phyloP scores from a whole-genome alignment of 768 basidiomycete genomes.

The Tremella mesenterica region DNA sequence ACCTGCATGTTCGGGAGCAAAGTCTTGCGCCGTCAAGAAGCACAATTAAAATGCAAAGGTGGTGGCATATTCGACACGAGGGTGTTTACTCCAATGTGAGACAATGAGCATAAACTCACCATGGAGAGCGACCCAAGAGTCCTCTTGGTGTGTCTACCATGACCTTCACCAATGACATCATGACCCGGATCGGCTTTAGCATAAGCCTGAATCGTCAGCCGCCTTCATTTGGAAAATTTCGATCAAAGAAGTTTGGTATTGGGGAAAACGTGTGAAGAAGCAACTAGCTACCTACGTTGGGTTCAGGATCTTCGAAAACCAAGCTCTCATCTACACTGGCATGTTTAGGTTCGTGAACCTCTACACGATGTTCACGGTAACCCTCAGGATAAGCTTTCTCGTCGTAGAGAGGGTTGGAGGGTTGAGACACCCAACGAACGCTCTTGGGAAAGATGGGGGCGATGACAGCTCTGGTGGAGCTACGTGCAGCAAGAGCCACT shows the following conservation, averaged over 20 bases:
- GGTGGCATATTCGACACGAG: neutral
- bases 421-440: neutral
- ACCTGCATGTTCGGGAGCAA: neutral
- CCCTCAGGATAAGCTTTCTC: slow-evolving; percentile 4
- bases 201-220: neutral
- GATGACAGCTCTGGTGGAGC: neutral
- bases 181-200: slow-evolving; percentile 31
- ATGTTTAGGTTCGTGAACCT: slow-evolving; percentile 29
- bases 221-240: neutral
- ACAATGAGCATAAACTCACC: slow-evolving; percentile 14
- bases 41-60: neutral
- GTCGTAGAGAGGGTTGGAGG: neutral
- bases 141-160: slow-evolving; percentile 43
- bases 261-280: neutral
- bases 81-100: neutral
- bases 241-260: neutral
- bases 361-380: slow-evolving; percentile 28
- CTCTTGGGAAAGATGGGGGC: neutral
- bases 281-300: neutral
- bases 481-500: neutral
- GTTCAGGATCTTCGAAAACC: slow-evolving; percentile 12
- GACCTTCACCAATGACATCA: slow-evolving; percentile 37
- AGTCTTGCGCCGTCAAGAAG: neutral
- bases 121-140: slow-evolving; percentile 71
- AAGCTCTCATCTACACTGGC: slow-evolving; percentile 32